Evolutionary conservation across 257 asterid genomes (phyloP).

Genomic region (Apocynum venetum): DNA sequence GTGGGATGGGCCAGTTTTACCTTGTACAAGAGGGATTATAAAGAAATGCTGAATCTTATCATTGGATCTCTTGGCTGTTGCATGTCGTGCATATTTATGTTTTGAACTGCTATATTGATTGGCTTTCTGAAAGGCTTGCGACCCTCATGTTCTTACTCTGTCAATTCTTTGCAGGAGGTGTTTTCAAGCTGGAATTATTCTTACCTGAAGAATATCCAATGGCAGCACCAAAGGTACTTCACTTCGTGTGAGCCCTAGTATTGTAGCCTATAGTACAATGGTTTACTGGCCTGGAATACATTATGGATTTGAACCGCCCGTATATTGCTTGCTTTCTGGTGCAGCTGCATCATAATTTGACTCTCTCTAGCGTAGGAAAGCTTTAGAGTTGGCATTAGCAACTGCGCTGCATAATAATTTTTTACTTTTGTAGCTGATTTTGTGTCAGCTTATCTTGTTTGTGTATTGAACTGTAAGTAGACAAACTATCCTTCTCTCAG

Average conservation of each 20-base stretch:
- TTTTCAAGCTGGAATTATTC: conserved; percentile 93
- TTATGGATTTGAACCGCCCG: background rate
- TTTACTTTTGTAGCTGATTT: background rate
- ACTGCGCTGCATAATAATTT: background rate
- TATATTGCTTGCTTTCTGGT: background rate
- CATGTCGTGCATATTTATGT: too few species aligned
- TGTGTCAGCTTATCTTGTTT: background rate
- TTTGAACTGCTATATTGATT: background rate
- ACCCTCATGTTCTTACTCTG: conserved; percentile 4
- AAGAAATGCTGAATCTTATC: background rate
- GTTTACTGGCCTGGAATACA: background rate
- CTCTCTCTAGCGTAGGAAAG: background rate
- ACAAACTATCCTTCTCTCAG: background rate
- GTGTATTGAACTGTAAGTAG: background rate
- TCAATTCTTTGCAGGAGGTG: conserved; percentile 64
- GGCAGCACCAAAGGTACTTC: conserved; percentile 96
- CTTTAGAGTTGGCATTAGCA: background rate
- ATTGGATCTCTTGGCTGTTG: background rate
- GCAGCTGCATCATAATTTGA: background rate
- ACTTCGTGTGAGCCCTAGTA: background rate
- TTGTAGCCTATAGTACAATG: background rate
- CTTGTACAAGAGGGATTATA: background rate
- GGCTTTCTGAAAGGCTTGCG: background rate
- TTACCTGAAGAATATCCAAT: conserved; percentile 97
- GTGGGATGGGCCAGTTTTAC: background rate